phyloP scores from a whole-genome alignment of 257 asterid genomes.

The Henckelia pumila region DNA sequence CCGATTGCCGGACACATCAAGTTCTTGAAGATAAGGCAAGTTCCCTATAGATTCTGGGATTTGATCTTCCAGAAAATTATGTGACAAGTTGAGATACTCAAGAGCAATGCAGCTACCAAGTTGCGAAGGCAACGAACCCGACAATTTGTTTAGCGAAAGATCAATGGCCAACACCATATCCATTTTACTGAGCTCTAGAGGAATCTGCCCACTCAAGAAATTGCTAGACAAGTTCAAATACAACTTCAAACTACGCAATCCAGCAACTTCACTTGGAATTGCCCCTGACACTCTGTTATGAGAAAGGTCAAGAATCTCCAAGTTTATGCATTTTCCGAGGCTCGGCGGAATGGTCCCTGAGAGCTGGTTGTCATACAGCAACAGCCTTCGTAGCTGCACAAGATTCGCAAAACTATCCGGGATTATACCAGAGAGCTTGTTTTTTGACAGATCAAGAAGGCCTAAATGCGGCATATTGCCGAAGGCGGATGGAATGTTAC shows the following conservation, averaged over 20 bases:
- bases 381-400: conserved; percentile 57
- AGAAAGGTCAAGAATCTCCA: conserved; percentile 78
- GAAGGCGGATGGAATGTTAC: conserved; percentile 49
- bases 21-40: conserved; percentile 51
- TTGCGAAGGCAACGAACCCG: conserved; percentile 59
- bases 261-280: conserved; percentile 69
- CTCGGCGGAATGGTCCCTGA: conserved; percentile 63
- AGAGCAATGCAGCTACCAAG: conserved; percentile 85
- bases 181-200: conserved; percentile 72
- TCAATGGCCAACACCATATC: conserved; percentile 77
- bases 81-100: conserved; percentile 52
- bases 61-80: conserved; percentile 45
- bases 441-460: conserved; percentile 68
- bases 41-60: conserved; percentile 54
- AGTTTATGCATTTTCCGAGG: conserved; percentile 58
- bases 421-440: conserved; percentile 65
- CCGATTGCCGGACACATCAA: conserved; percentile 59
- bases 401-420: conserved; percentile 63
- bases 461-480: conserved; percentile 72
- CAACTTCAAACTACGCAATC: conserved; percentile 58
- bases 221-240: conserved; percentile 71
- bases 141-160: conserved; percentile 57
- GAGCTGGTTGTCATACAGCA: conserved; percentile 49
- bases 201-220: conserved; percentile 54
- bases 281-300: conserved; percentile 53